phyloP scores from a whole-genome alignment of 768 basidiomycete genomes.

The Roridomyces roridus region DNA sequence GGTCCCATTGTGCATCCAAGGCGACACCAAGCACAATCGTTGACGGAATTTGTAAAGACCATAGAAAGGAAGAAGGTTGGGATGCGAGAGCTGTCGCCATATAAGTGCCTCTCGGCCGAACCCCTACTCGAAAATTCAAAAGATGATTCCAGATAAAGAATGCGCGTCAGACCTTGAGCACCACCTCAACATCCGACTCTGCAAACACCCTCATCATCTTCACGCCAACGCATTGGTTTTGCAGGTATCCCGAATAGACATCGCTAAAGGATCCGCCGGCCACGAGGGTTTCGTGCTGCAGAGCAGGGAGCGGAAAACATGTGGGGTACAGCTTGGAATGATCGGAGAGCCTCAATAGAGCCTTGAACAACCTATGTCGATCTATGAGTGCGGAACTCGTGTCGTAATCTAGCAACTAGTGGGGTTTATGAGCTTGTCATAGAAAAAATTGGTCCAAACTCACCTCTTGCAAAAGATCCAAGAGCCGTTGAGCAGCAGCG shows the following conservation, averaged over 20 bases:
- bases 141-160: neutral
- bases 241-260: conserved; percentile 12
- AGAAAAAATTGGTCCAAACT: neutral
- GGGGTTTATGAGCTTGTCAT: neutral
- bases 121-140: neutral
- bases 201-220: conserved; percentile 19
- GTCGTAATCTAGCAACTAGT: conserved; percentile 14
- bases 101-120: conserved; percentile 27
- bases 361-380: conserved; percentile 1
- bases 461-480: conserved; percentile 20
- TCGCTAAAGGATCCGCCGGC: conserved; percentile 19
- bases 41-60: conserved; percentile 24
- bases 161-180: conserved; percentile 8
- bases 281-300: neutral
- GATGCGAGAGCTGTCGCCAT: conserved; percentile 25
- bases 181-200: conserved; percentile 4
- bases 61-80: conserved; percentile 29
- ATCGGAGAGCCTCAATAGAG: conserved; percentile 13
- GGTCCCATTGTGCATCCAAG: conserved; percentile 39
- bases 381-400: neutral
- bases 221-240: conserved; percentile 12
- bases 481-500: neutral
- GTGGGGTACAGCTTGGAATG: conserved; percentile 8
- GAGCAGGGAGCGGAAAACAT: conserved; percentile 14
- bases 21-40: conserved; percentile 29